Conservation (phyloP, 805 yeast species). For the Ogataea chonburiensis region DNA sequence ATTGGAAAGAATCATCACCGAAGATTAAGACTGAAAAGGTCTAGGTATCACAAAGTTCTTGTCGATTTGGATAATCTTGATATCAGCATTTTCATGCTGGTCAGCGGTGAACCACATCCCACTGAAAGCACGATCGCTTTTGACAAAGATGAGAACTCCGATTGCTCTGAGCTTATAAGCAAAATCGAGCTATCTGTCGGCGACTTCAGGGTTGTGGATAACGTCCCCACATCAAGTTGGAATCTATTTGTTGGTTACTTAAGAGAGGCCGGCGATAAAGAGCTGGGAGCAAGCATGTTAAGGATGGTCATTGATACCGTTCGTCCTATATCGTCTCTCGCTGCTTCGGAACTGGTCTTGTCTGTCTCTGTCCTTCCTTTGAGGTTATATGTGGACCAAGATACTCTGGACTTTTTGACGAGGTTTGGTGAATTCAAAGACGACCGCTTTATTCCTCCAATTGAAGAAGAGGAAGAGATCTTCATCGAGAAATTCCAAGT, state of each 20-base stretch:
- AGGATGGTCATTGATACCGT: slow-evolving; percentile 52
- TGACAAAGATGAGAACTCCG: slow-evolving; percentile 28
- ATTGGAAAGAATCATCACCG: slow-evolving; percentile 35
- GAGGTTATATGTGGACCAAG: slow-evolving; percentile 87
- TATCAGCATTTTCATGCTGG: slow-evolving; percentile 43
- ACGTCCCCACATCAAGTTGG: slow-evolving; percentile 88
- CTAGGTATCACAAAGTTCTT: slow-evolving; percentile 56
- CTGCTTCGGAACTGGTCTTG: slow-evolving; percentile 67
- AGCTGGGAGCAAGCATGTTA: slow-evolving; percentile 64
- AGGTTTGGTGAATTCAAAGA: slow-evolving; percentile 84
- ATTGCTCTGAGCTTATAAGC: slow-evolving; percentile 47
- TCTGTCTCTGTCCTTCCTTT: slow-evolving; percentile 64
- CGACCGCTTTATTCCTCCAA: slow-evolving; percentile 55
- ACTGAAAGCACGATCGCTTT: slow-evolving; percentile 24
- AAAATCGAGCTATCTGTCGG: slow-evolving; percentile 48
- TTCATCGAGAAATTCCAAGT: slow-evolving; percentile 70
- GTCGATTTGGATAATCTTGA: slow-evolving; percentile 56
- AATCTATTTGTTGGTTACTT: slow-evolving; percentile 73
- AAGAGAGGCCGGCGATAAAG: slow-evolving; percentile 69
- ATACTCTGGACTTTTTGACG: slow-evolving; percentile 78
- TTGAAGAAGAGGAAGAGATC: slow-evolving; percentile 47
- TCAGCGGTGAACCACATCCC: slow-evolving; percentile 39
- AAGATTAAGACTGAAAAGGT: slow-evolving; percentile 61
- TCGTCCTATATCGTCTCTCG: slow-evolving; percentile 60
- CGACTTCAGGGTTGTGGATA: slow-evolving; percentile 65